Evolutionary conservation across 2,329 filamentous ascomycete genomes (phyloP).

Genomic region (Claviceps maximensis): DNA sequence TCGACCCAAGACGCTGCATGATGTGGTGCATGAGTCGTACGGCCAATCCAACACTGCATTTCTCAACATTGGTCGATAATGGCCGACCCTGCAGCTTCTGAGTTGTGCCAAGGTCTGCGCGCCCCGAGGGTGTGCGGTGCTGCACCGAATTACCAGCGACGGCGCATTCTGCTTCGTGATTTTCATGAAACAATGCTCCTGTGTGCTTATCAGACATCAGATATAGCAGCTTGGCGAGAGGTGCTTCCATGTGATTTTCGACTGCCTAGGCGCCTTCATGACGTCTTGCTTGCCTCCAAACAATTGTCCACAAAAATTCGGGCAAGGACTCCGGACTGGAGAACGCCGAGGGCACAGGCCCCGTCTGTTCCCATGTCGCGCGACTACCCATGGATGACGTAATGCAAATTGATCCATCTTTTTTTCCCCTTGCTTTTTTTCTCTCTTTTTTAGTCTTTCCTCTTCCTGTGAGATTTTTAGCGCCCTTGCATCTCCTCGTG

Average conservation of each 20-base stretch:
- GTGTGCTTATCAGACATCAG: neutral
- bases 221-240: neutral
- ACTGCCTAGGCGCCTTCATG: neutral
- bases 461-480: neutral
- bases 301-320: neutral
- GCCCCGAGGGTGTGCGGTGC: neutral
- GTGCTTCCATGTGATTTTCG: neutral
- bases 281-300: neutral
- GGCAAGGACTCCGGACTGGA: neutral
- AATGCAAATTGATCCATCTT: neutral
- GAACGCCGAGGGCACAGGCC: neutral
- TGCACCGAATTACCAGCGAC: neutral
- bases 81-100: neutral
- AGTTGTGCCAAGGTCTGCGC: neutral
- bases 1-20: neutral
- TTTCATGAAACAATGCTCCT: neutral
- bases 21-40: neutral
- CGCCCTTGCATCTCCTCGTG: neutral
- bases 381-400: conserved; percentile 4
- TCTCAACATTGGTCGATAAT: neutral
- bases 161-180: neutral
- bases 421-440: neutral
- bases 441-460: neutral
- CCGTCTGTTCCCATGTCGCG: conserved; percentile 2
- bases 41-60: neutral